phyloP scores from a whole-genome alignment of 371 early-diverging fungal species.

The Funneliformis caledonium region DNA sequence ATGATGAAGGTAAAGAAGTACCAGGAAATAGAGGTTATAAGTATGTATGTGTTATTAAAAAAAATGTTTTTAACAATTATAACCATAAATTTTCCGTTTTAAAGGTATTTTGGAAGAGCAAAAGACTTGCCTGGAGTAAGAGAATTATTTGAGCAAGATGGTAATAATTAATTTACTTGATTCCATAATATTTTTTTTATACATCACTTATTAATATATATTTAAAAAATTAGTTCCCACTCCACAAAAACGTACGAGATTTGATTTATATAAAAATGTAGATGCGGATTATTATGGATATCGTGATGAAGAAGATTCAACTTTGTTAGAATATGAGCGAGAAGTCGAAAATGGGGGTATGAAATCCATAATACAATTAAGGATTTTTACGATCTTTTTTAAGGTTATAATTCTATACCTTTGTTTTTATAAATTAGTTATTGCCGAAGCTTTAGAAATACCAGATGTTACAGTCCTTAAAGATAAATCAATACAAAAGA shows the following conservation, averaged over 20 bases:
- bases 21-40: slow-evolving; percentile 93
- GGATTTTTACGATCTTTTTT: not conserved
- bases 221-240: slow-evolving; percentile 24
- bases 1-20: slow-evolving; percentile 87
- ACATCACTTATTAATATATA: not conserved
- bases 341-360: slow-evolving; percentile 57
- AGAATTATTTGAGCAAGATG: slow-evolving; percentile 84
- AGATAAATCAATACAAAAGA: slow-evolving; percentile 45
- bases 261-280: slow-evolving; percentile 78
- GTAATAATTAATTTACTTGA: slow-evolving; percentile 41
- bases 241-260: slow-evolving; percentile 56
- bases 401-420: slow-evolving; percentile 18
- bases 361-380: not conserved
- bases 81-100: not conserved
- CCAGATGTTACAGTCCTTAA: slow-evolving; percentile 45
- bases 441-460: slow-evolving; percentile 34
- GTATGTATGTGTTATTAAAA: slow-evolving; percentile 51
- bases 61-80: not conserved
- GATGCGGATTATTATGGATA: slow-evolving; percentile 97
- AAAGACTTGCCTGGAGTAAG: slow-evolving; percentile 93
- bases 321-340: slow-evolving; percentile 78
- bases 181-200: not conserved
- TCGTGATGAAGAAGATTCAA: slow-evolving; percentile 90
- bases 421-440: slow-evolving; percentile 19
- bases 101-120: slow-evolving; percentile 95